Evolutionary conservation across 2,329 filamentous ascomycete species (phyloP).

Genomic region (Xylariaceae sp.): DNA sequence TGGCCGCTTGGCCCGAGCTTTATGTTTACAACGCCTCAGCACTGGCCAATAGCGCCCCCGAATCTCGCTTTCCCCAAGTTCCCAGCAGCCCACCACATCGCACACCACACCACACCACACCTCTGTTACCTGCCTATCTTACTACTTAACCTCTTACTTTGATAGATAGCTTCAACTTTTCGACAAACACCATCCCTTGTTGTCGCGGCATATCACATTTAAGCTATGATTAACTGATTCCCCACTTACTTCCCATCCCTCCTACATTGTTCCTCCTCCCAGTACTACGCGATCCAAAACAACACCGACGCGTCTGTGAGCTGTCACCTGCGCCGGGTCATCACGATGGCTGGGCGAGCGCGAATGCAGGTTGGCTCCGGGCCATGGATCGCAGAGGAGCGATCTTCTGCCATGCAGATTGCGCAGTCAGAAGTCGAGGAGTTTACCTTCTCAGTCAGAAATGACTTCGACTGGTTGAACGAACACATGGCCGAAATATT

Average conservation of each 20-base stretch:
- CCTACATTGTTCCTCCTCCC: slow-evolving; percentile 3
- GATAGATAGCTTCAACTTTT: slow-evolving; percentile 8
- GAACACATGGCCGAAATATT: slow-evolving; percentile 98
- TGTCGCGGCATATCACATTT: slow-evolving; percentile 7
- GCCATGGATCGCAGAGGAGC: slow-evolving; percentile 86
- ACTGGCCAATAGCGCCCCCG: slow-evolving; percentile 29
- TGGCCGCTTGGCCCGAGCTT: slow-evolving; percentile 40
- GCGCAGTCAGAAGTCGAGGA: slow-evolving; percentile 86
- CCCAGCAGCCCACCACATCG: slow-evolving; percentile 16
- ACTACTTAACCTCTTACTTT: slow-evolving; percentile 7
- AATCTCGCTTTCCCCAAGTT: slow-evolving; percentile 26
- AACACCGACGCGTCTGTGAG: slow-evolving; percentile 33
- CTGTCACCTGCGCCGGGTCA: slow-evolving; percentile 1
- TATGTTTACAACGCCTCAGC: slow-evolving; percentile 36
- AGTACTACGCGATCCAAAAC: slow-evolving; percentile 26
- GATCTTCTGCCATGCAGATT: slow-evolving; percentile 76
- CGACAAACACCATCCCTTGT: slow-evolving; percentile 8
- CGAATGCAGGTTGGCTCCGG: slow-evolving; percentile 77
- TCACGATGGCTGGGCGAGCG: slow-evolving; percentile 47
- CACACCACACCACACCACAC: slow-evolving; percentile 21
- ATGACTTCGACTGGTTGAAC: slow-evolving; percentile 97
- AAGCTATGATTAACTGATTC: slow-evolving; percentile 34
- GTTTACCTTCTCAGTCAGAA: slow-evolving; percentile 87
- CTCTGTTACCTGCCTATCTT: slow-evolving; percentile 8
- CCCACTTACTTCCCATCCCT: background rate